phyloP scores from a whole-genome alignment of 306 rosid genomes.

The Ormosia emarginata region DNA sequence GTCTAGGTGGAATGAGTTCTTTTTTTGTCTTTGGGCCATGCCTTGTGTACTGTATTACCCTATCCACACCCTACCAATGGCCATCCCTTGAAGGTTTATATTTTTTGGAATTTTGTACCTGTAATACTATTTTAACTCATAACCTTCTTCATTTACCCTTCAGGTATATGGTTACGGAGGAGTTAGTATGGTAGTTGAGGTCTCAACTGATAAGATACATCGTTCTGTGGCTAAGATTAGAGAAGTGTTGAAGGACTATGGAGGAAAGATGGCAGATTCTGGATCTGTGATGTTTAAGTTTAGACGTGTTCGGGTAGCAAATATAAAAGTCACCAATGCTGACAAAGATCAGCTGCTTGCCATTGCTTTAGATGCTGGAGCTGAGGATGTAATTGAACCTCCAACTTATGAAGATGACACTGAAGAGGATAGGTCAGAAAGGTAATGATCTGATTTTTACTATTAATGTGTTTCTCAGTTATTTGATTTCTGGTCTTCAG shows the following conservation, averaged over 20 bases:
- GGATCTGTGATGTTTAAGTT: conserved; percentile 87
- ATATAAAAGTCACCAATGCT: conserved; percentile 58
- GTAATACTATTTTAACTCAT: not conserved
- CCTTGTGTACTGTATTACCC: conserved; percentile 12
- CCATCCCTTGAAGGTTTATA: not conserved
- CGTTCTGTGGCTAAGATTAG: conserved; percentile 82
- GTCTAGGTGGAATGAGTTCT: not conserved
- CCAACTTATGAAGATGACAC: conserved; percentile 74
- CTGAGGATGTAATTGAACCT: conserved; percentile 92
- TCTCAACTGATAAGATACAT: conserved; percentile 76
- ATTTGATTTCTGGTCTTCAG: conserved; percentile 4
- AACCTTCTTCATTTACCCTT: not conserved
- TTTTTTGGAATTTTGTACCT: not conserved
- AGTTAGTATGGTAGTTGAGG: conserved; percentile 92
- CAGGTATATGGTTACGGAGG: conserved; percentile 95
- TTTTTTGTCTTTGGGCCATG: not conserved
- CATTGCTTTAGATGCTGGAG: conserved; percentile 81
- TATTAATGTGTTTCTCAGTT: not conserved
- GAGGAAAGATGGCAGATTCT: conserved; percentile 98
- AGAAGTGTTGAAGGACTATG: conserved; percentile 79
- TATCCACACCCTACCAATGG: not conserved
- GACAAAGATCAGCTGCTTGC: conserved; percentile 81
- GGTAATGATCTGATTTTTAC: conserved; percentile 38
- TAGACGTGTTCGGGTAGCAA: conserved; percentile 74
- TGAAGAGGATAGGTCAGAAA: conserved; percentile 73